phyloP scores from a whole-genome alignment of 345 rosid genomes.

The Linum lewisii region DNA sequence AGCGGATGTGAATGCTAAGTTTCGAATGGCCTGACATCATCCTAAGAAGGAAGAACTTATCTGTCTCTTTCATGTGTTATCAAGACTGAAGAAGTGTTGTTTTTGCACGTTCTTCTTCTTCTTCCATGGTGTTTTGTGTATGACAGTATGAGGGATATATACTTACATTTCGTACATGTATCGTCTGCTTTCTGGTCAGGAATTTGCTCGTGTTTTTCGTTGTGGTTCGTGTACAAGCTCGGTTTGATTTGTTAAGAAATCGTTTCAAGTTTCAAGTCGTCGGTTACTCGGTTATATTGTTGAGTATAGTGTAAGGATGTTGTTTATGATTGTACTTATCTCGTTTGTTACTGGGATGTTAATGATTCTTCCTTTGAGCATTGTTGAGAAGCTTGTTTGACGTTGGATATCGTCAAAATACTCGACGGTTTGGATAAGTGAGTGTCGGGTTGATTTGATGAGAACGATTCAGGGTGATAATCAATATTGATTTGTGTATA shows the following conservation, averaged over 20 bases:
- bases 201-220: too few species aligned
- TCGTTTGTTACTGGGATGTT: not conserved
- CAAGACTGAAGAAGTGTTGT: not conserved
- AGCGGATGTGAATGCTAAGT: conserved; percentile 47
- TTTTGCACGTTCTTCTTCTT: not conserved
- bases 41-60: not conserved
- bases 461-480: too few species aligned
- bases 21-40: conserved; percentile 2
- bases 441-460: too few species aligned
- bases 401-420: too few species aligned
- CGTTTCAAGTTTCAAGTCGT: not conserved
- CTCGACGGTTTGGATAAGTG: too few species aligned
- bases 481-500: too few species aligned
- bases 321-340: not conserved
- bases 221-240: not conserved
- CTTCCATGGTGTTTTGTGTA: not conserved
- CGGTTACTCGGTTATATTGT: too few species aligned
- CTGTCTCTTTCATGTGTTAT: not conserved
- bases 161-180: not conserved
- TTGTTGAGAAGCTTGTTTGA: not conserved
- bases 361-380: not conserved
- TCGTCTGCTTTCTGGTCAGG: too few species aligned
- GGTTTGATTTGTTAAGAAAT: not conserved
- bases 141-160: not conserved
- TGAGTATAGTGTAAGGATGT: too few species aligned